Base-by-base conservation (phyloP, 176 grass and related monocot species). In the Lolium rigidum region DNA sequence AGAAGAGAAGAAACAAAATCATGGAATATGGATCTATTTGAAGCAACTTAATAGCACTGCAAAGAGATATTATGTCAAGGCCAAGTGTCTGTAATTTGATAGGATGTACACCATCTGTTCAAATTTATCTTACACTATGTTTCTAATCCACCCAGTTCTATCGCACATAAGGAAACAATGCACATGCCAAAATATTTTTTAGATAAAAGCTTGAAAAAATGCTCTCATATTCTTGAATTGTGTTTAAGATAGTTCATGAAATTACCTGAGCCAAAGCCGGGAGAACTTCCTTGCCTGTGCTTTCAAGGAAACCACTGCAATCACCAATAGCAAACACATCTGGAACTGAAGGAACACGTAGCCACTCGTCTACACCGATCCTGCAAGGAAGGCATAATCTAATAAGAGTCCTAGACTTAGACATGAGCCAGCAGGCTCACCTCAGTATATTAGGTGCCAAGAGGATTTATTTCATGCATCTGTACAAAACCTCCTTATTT, bases 261-360 rank as follows among this genome's bases (percentile, higher is more conserved):
- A 77, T 47, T 89, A 99, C 97, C 93, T 98, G 97, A 84, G 97
- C 97, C 66, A 98, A 86, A 85, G 97, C 93, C 17, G 94, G 97
- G 89, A 95, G 90, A 87, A 90, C 91, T 77, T 83, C 78, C 74
- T 88, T 95, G 72, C 93, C 93, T 3, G 92, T 98, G 85, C 88
- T 92, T 82, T 95, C 94, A 15, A 95, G 88, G 68, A 94, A 98
- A 41, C 97, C 97, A 82, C 92, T 83, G 51, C 97, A 98, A 87
- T 98, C 97, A 86, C 97, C 97, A 80, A 98, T 88, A 70, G 97
- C 92, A 21, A 95, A 98, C 57, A 94, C 88, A 69, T 98, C 94
- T 18, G n/a, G 83, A 58, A 75, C 90, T 63, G 94, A 92, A 82
- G 97, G 97, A 86, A 98, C 82, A 37, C 86, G 82, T 55, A 98